Evolutionary conservation across 352 stramenopile species (phyloP), one percentile per base, ranked within the genome.

Genomic region (Pythium aphanidermatum): DNA sequence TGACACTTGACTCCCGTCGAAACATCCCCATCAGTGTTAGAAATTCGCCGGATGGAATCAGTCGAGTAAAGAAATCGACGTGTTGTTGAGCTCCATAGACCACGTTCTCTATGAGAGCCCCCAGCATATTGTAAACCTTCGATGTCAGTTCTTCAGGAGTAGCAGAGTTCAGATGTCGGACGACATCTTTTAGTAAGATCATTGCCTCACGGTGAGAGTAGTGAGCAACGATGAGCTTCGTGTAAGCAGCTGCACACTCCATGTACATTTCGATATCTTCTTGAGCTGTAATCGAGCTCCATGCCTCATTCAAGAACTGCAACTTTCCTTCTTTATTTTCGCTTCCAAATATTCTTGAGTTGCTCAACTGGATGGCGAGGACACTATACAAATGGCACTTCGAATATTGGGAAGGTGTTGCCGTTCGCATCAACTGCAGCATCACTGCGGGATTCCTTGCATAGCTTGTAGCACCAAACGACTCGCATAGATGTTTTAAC

Each of bases 11-110:
- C 25, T 89, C 75, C 10, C 68, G 75, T 23, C 83, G 83, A 38
- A 96, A 95, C 72, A 93, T 86, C 0, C 82, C 84, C 58, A 96
- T 76, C 2, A 96, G 60, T 36, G 70, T 68, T 13, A 93, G 58
- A 47, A 93, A 93, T 12, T 86, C 59, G 2, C 52, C 30, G 2
- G 81, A 93, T 4, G 81, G 79, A 12, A 93, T 86, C 3, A 93
- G 43, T n/a, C 70, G 76, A 0, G 61, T 68, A 46, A 93, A 89
- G 41, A 89, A 91, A 7, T 76, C 58, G 16, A 60, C 77, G 19
- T 86, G 68, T 9, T 72, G 63, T 19, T 84, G 72, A n/a, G 78
- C 77, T 14, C 77, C 76, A 12, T 74, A 70, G 1, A 93, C 79
- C 8, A 90, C 72, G 17, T 86, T 85, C 54, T 89, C 77, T 21